These are phyloP conservation scores for Cercophora samala DNA, from an alignment of 495 filamentous ascomycete species.

Conservation along the genomic window DNA sequence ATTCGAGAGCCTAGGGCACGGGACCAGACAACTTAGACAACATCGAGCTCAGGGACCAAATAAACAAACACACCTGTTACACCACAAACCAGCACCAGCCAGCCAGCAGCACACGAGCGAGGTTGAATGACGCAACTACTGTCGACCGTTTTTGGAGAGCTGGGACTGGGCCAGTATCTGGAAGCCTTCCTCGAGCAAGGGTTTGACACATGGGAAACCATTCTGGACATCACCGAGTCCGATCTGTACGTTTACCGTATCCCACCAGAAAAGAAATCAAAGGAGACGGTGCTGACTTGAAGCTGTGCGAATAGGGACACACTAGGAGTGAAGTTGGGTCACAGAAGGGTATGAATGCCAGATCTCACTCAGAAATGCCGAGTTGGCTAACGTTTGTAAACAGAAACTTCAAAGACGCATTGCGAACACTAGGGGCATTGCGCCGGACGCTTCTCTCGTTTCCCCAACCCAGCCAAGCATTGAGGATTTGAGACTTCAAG, in stretches of 20 bases:
- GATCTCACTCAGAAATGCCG: no score
- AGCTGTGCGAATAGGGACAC: conserved; percentile 48
- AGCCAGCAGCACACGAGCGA: not conserved
- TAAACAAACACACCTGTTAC: not conserved
- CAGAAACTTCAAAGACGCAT: conserved; percentile 54
- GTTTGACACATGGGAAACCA: conserved; percentile 77
- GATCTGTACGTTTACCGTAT: conserved; percentile 64
- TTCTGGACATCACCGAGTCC: conserved; percentile 75
- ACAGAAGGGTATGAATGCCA: conserved; percentile 60
- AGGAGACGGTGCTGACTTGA: conserved; percentile 17
- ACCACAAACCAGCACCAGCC: not conserved
- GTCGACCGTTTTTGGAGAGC: conserved; percentile 58
- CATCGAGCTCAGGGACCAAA: not conserved
- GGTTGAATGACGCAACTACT: conserved; percentile 45
- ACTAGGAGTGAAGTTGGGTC: conserved; percentile 71
- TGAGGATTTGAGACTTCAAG: conserved; percentile 36
- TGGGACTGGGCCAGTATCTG: conserved; percentile 72
- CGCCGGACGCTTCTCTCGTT: conserved; percentile 44
- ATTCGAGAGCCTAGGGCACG: conserved; percentile 24
- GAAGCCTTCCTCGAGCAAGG: conserved; percentile 66
- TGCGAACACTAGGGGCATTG: conserved; percentile 56
- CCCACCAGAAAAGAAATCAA: not conserved
- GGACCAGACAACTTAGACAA: not conserved
- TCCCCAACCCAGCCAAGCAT: conserved; percentile 38
- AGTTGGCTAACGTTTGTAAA: not conserved